These are phyloP conservation scores for Pythium volutum DNA, from an alignment of 352 stramenopile genomes.

Conservation along the genomic window DNA sequence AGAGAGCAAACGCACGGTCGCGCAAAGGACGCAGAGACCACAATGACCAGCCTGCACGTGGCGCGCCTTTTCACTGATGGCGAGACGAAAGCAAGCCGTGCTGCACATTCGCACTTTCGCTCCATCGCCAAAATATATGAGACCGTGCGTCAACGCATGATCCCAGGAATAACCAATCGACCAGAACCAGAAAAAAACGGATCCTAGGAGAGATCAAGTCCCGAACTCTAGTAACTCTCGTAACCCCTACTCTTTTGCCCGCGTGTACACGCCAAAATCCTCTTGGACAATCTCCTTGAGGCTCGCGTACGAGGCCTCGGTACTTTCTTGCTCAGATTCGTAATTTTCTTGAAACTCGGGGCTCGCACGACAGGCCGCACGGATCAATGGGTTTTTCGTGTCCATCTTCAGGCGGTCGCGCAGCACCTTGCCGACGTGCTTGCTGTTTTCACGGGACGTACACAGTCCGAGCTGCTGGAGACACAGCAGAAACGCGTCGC, in stretches of 20 bases:
- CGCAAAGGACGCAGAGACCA: background rate
- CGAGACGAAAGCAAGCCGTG: background rate
- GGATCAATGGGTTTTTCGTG: slow-evolving; percentile 38
- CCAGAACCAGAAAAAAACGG: background rate
- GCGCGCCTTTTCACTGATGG: slow-evolving; percentile 1
- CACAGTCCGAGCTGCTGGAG: slow-evolving; percentile 55
- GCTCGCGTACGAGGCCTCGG: slow-evolving; percentile 29
- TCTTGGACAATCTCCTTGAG: slow-evolving; percentile 58
- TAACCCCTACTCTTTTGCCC: slow-evolving; percentile 13
- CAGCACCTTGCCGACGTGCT: slow-evolving; percentile 60
- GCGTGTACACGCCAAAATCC: slow-evolving; percentile 46
- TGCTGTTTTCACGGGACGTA: slow-evolving; percentile 41
- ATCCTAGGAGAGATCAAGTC: too few relatives aligned
- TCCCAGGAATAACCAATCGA: background rate
- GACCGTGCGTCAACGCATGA: background rate
- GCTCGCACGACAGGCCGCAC: slow-evolving; percentile 21
- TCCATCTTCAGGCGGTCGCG: slow-evolving; percentile 56
- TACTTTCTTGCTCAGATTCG: background rate
- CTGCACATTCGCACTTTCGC: slow-evolving; percentile 15
- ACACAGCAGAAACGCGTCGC: slow-evolving; percentile 61
- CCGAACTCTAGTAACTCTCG: too few relatives aligned
- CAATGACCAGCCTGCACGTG: background rate
- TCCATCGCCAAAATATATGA: background rate
- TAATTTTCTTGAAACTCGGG: slow-evolving; percentile 19
- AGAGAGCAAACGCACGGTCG: background rate